Conservation (phyloP, 257 asterid genomes). For the Nicotiana paniculata region DNA sequence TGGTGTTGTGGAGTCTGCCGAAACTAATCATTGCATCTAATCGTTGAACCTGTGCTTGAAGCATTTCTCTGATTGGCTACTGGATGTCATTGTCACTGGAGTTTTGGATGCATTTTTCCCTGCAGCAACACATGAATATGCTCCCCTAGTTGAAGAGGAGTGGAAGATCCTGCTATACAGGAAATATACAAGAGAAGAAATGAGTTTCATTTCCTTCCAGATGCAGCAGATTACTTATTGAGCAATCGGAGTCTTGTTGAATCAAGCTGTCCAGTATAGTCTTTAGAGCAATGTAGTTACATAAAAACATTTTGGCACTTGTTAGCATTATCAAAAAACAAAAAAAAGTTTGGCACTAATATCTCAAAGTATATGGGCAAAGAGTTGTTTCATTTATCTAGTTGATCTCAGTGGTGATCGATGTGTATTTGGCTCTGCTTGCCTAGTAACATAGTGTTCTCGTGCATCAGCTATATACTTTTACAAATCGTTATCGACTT, state of each 20-base stretch:
- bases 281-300: background rate
- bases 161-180: slow-evolving; percentile 58
- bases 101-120: slow-evolving; percentile 83
- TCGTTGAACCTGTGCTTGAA: slow-evolving; percentile 37
- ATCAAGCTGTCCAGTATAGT: background rate
- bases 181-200: slow-evolving; percentile 68
- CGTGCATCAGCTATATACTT: background rate
- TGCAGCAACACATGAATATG: slow-evolving; percentile 6
- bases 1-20: slow-evolving; percentile 6
- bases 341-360: background rate
- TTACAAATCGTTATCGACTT: background rate
- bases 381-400: background rate
- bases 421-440: background rate
- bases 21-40: slow-evolving; percentile 21
- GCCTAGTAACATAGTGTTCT: background rate
- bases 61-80: slow-evolving; percentile 93
- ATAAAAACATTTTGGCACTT: background rate
- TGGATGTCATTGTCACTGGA: slow-evolving; percentile 82
- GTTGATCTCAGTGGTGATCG: background rate
- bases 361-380: background rate
- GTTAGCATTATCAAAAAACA: no score
- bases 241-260: slow-evolving; percentile 29
- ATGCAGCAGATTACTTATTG: slow-evolving; percentile 80
- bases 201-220: slow-evolving; percentile 88
- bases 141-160: slow-evolving; percentile 3